A percentile compares a stretch with the other conserved stretches of the same genome.
Conservation (phyloP, 2,329 filamentous ascomycete genomes). For the Colletotrichum viniferum region DNA sequence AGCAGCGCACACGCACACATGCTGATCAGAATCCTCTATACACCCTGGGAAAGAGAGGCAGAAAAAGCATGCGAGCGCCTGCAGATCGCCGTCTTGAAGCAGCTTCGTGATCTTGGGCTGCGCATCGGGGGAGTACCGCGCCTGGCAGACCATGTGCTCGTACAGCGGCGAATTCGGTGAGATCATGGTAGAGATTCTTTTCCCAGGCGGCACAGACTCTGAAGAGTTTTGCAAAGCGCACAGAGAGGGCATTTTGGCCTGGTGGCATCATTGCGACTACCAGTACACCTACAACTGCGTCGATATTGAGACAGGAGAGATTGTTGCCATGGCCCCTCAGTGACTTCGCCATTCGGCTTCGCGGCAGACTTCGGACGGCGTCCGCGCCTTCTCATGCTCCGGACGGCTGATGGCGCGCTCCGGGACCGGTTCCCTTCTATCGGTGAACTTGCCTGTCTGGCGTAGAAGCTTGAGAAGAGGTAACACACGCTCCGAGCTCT, state of each 20-base stretch:
- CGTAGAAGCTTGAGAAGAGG: too few species aligned
- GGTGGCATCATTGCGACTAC: slow-evolving; percentile 39
- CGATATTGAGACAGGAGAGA: slow-evolving; percentile 44
- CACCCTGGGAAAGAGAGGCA: background rate
- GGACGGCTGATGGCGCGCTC: too few species aligned
- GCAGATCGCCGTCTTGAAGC: slow-evolving; percentile 33
- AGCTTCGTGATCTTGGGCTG: slow-evolving; percentile 42
- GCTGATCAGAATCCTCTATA: background rate
- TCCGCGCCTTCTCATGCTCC: too few species aligned
- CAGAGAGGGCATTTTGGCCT: slow-evolving; percentile 42
- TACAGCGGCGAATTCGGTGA: slow-evolving; percentile 57
- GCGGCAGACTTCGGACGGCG: too few species aligned
- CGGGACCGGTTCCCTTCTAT: too few species aligned
- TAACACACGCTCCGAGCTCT: slow-evolving; percentile 6
- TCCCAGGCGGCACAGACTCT: slow-evolving; percentile 36
- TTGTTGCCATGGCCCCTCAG: slow-evolving; percentile 48
- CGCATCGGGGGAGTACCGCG: slow-evolving; percentile 56
- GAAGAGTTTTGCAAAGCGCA: slow-evolving; percentile 48
- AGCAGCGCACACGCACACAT: background rate
- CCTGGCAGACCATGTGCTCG: slow-evolving; percentile 60
- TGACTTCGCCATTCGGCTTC: too few species aligned
- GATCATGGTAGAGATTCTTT: slow-evolving; percentile 46
- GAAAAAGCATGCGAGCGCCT: slow-evolving; percentile 26
- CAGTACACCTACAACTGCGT: slow-evolving; percentile 54
- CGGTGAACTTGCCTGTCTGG: too few species aligned